A percentile compares a stretch with the other conserved stretches of the same genome.
Conservation (phyloP, 148 eudicot species). For the Vaccinium myrtillus region DNA sequence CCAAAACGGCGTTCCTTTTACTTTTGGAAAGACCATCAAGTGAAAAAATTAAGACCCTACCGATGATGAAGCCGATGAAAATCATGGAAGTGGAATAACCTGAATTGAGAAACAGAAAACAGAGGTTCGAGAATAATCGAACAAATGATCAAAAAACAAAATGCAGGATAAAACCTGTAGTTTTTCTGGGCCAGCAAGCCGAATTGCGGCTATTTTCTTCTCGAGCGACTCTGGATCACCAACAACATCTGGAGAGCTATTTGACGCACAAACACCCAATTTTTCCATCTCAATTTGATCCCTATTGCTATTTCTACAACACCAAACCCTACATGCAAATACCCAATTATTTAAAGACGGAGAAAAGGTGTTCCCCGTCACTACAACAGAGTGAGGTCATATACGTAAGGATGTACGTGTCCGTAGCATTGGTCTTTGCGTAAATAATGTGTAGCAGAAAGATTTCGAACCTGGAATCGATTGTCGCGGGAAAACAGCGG, state of each 20-base stretch:
- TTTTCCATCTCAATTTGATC: slow-evolving; percentile 20
- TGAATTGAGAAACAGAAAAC: not conserved
- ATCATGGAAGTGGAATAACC: not conserved
- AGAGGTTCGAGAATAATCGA: not conserved
- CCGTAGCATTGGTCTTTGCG: no score
- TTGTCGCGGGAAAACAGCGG: slow-evolving; percentile 3
- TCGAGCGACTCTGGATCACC: slow-evolving; percentile 45
- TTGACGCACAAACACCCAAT: slow-evolving; percentile 10
- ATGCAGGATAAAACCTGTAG: slow-evolving; percentile 53
- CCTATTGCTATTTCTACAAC: slow-evolving; percentile 6
- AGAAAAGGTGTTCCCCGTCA: not conserved
- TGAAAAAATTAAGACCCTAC: not conserved
- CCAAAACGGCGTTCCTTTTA: no score
- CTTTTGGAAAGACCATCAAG: no score
- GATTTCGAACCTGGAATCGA: slow-evolving; percentile 21
- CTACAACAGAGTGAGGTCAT: not conserved
- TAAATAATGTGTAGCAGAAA: not conserved
- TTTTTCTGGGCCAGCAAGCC: slow-evolving; percentile 52
- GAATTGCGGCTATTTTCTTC: slow-evolving; percentile 58
- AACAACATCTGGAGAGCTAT: slow-evolving; percentile 33
- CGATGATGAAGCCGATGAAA: not conserved
- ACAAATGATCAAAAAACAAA: not conserved
- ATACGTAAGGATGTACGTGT: not conserved
- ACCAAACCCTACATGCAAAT: slow-evolving; percentile 20
- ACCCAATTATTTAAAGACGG: no score